Base-by-base conservation (phyloP, 495 filamentous ascomycete genomes). In the Neohortaea acidophila region DNA sequence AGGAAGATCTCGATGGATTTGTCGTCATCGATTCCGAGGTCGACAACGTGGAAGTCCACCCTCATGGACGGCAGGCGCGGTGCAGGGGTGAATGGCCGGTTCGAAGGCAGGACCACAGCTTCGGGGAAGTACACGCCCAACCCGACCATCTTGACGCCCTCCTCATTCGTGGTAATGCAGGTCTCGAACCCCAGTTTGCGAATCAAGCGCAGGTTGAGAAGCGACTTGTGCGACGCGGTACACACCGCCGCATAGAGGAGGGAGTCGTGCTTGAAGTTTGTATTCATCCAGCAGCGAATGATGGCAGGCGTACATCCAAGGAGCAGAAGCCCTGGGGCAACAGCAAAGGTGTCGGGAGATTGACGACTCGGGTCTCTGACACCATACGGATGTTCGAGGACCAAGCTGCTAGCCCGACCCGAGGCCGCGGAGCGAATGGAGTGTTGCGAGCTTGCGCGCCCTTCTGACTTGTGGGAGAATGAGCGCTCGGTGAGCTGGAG, bases 391-490 rank as follows among this genome's bases (percentile, higher is more conserved):
- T 74, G 73, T 45, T 91, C 83, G 2, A 87, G 59, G 1, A 77
- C 79, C 17, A 94, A 62, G 54, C 84, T 94, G 58, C 82, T 92
- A 13, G 79, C 79, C 5, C 84, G 70, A 2, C 79, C 81, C 5
- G 82, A 86, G 15, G 69, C 66, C 18, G 52, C 52, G 1, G 62
- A 80, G 44, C 74, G 69, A 39, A 72, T 59, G 4, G 83, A 92
- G 44, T 86, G 77, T 7, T 81, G 80, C 0, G 84, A 91, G 57
- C 89, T 96, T 57, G 86, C 81, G 36, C 87, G 67, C n/a, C 91
- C 89, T 53, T 96, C 91, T 0, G 89, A 96, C 50, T 89, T 92
- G 61, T 94, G 85, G 17, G 89, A 97, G 6, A 79, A 66, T 11
- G 84, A 81, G 10, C 89, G 76, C 59, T 97, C 89, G 51, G 77